Evolutionary conservation across 352 stramenopile species (phyloP).

Genomic region (Peronosclerospora sorghi): DNA sequence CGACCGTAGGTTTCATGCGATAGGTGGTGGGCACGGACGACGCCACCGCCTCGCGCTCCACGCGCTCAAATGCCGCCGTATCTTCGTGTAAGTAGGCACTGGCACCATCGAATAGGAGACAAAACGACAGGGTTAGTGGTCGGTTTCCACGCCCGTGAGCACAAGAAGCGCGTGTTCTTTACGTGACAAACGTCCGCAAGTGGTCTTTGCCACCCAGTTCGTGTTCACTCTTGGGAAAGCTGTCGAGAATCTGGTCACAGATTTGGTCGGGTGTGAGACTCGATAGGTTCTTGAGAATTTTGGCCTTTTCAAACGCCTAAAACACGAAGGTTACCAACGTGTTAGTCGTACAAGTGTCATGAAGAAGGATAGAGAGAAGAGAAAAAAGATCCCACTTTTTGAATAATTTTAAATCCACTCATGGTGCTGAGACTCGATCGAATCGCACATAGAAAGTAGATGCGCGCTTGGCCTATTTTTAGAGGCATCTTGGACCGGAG

Average conservation of each 20-base stretch:
- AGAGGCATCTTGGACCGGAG: conserved; percentile 60
- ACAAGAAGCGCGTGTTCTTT: conserved; percentile 3
- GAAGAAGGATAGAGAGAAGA: too few species aligned
- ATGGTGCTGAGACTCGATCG: conserved; percentile 70
- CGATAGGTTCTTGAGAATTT: conserved; percentile 40
- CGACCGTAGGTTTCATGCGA: conserved; percentile 20
- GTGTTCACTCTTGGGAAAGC: conserved; percentile 58
- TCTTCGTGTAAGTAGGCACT: conserved; percentile 34
- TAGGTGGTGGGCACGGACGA: conserved; percentile 11
- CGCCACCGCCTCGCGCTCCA: too few species aligned
- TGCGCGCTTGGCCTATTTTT: conserved; percentile 60
- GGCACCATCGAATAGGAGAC: neutral
- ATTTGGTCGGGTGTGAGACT: conserved; percentile 52
- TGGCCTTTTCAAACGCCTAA: conserved; percentile 72
- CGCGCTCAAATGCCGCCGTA: conserved; percentile 20
- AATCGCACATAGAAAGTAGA: conserved; percentile 71
- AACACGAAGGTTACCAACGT: too few species aligned
- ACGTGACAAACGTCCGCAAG: conserved; percentile 56
- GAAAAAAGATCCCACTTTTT: conserved; percentile 27
- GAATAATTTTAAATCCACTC: conserved; percentile 74
- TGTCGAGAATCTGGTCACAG: conserved; percentile 60
- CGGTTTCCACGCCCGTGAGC: neutral
- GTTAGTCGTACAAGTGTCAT: too few species aligned
- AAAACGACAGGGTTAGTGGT: neutral
- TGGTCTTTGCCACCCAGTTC: conserved; percentile 70